Percentiles rank a stretch among this genome's conserved stretches.
Conservation (phyloP, 2,329 filamentous ascomycete genomes). For the Trichophyton verrucosum region DNA sequence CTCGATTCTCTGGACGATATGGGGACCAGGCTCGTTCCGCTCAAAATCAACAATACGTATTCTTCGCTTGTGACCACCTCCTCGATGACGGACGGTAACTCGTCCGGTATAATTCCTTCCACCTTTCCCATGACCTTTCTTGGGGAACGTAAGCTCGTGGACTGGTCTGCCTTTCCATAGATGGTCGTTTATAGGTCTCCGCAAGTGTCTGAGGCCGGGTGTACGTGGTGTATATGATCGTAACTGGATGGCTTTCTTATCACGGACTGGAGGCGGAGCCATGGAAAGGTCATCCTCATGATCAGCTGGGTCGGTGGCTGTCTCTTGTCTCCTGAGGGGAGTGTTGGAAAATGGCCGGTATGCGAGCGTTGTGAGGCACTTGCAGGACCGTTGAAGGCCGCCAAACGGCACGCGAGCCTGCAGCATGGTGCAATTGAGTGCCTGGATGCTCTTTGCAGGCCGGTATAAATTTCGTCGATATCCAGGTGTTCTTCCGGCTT, state of each 20-base stretch:
- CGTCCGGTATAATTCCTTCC: constrained; percentile 78
- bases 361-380: constrained; percentile 34
- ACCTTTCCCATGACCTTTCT: constrained; percentile 85
- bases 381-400: constrained; percentile 38
- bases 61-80: constrained; percentile 81
- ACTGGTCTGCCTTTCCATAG: constrained; percentile 87
- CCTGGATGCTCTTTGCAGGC: neutral
- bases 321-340: constrained; percentile 23
- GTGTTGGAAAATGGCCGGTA: constrained; percentile 43
- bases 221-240: constrained; percentile 89
- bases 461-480: neutral
- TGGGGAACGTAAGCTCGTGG: constrained; percentile 71
- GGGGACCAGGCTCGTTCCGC: constrained; percentile 64
- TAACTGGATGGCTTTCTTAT: constrained; percentile 39
- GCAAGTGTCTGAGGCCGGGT: constrained; percentile 81
- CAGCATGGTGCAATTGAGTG: constrained; percentile 40
- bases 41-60: constrained; percentile 87
- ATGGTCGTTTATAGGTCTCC: constrained; percentile 88
- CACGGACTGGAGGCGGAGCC: constrained; percentile 34
- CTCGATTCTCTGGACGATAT: constrained; percentile 85
- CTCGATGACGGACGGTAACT: constrained; percentile 80
- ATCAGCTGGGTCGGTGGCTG: constrained; percentile 8
- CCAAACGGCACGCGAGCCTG: constrained; percentile 51
- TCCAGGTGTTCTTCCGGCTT: neutral
- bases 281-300: constrained; percentile 22